These are phyloP conservation scores for Monilinia fructicola DNA, from an alignment of 2,329 filamentous ascomycete species.

Conservation along the genomic window DNA sequence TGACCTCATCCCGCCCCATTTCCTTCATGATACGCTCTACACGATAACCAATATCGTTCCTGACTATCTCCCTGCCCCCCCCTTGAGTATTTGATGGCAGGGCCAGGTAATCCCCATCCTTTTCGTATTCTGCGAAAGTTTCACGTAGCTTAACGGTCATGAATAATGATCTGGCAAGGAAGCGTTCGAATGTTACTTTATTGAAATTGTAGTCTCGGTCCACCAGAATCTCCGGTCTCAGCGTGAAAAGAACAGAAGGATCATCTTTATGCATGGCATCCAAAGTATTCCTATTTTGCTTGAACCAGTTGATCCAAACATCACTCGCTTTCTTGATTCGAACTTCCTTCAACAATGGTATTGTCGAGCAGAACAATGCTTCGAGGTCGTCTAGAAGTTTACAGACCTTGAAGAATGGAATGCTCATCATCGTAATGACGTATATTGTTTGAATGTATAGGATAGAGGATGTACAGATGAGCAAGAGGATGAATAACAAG, in stretches of 20 bases:
- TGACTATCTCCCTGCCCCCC: background rate
- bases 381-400: conserved; percentile 71
- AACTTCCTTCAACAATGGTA: conserved; percentile 43
- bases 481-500: background rate
- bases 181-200: conserved; percentile 57
- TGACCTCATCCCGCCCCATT: conserved; percentile 22
- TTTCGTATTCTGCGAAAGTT: background rate
- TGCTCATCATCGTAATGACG: conserved; percentile 47
- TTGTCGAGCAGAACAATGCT: conserved; percentile 41
- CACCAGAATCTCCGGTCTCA: conserved; percentile 55
- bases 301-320: conserved; percentile 68
- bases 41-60: conserved; percentile 16
- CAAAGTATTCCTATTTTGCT: conserved; percentile 57
- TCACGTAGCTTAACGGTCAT: conserved; percentile 6
- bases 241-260: conserved; percentile 6
- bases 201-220: conserved; percentile 78
- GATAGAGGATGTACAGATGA: conserved; percentile 1
- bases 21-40: conserved; percentile 28
- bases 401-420: conserved; percentile 70
- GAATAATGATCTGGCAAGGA: conserved; percentile 55
- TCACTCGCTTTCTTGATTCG: conserved; percentile 55
- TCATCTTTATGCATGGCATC: conserved; percentile 43
- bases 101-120: background rate
- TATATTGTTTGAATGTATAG: conserved; percentile 6
- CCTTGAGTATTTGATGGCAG: background rate